Evolutionary conservation across 129 eudicot genomes (phyloP), one percentile per base, ranked within the genome.

Genomic region (Ambrosia artemisiifolia): DNA sequence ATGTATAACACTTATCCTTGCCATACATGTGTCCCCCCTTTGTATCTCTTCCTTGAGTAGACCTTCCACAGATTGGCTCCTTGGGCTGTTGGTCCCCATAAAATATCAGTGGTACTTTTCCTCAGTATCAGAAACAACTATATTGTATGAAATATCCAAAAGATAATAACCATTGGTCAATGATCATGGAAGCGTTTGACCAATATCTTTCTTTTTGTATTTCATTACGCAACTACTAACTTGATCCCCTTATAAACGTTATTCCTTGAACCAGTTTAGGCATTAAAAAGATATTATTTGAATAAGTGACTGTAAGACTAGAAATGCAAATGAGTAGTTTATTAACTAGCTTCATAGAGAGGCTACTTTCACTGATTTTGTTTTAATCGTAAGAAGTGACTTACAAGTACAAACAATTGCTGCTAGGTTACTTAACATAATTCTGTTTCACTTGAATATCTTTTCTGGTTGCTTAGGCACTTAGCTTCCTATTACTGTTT

Each of bases 401-500:
- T 40, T 72, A 16, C 55, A 44, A 44, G 32, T 17, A 60, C 7
- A 32, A 33, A 63, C 20, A n/a, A 67, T 66, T 75, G 13, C 65
- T 75, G 46, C 55, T 65, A 24, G 63, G 32, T 51, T 64, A 65
- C 72, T 53, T 50, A 50, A 28, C 18, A 20, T 9, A 51, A 7
- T 55, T 64, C 42, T 51, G 24, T 40, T n/a, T n/a, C n/a, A n/a
- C n/a, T n/a, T n/a, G n/a, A n/a, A n/a, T n/a, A n/a, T n/a, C 12
- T 49, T 68, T 30, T n/a, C 1, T 28, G 34, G 50, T 24, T 65
- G 30, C 16, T 11, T 14, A 48, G 51, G 68, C 34, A 65, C 75
- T 53, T 7, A 19, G 63, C 66, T 60, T 32, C 20, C 71, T 51
- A 16, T 65, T 75, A 20, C 11, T 78, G 20, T 51, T 59, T 69